Conservation (phyloP, 805 yeast species). For the Wickerhamiella brachini region DNA sequence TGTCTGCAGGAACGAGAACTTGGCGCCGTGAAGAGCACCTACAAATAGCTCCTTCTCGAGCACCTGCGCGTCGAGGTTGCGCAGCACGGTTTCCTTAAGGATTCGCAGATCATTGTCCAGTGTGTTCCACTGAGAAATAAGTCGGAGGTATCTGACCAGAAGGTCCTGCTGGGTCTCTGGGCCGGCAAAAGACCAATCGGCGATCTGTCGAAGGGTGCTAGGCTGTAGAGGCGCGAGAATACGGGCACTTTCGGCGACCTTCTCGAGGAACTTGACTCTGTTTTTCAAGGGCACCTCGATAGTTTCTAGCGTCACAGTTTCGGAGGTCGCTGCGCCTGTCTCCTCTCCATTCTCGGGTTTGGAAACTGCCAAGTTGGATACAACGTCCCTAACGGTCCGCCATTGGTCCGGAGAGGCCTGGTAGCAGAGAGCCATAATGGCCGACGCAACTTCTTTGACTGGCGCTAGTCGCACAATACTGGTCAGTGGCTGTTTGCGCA, state of each 20-base stretch:
- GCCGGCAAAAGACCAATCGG: conserved; percentile 11
- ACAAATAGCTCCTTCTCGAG: conserved; percentile 3
- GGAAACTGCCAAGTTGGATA: conserved; percentile 1
- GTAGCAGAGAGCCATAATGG: conserved; percentile 15
- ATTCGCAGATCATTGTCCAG: conserved; percentile 3
- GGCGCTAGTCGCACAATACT: conserved; percentile 9
- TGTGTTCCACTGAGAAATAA: conserved; percentile 1
- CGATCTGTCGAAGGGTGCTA: conserved; percentile 8
- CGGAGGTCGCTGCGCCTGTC: too few relatives aligned
- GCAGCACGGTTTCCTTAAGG: conserved; percentile 7
- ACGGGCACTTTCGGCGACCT: conserved; percentile 3
- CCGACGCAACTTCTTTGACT: conserved; percentile 6
- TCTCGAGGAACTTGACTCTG: conserved; percentile 1
- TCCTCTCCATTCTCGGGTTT: not conserved
- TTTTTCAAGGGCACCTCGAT: conserved; percentile 1
- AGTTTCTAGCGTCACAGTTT: not conserved
- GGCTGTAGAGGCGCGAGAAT: not conserved
- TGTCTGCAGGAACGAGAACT: conserved; percentile 9
- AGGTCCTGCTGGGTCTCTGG: conserved; percentile 8
- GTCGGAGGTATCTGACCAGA: conserved; percentile 5
- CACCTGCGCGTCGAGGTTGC: conserved; percentile 2
- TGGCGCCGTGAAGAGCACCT: conserved; percentile 4
- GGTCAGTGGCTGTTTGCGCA: conserved; percentile 9
- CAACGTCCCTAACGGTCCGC: conserved; percentile 5
- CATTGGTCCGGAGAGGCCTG: conserved; percentile 1